Base-by-base conservation (phyloP, 2,329 filamentous ascomycete genomes). In the Xylariaceae sp. region DNA sequence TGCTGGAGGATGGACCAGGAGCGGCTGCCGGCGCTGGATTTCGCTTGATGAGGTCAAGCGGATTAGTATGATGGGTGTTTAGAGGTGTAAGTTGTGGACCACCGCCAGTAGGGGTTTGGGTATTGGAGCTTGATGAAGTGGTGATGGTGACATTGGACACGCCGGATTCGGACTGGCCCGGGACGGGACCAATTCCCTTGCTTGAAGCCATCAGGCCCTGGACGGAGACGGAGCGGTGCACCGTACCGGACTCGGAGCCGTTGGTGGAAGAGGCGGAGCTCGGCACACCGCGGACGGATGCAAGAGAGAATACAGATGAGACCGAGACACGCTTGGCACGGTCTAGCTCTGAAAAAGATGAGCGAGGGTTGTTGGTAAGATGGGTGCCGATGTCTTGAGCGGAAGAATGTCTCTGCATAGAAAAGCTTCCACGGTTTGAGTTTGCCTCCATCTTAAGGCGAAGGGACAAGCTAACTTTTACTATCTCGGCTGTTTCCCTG, bases 291-390 rank as follows among this genome's bases (percentile, higher is more conserved):
- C 79, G 79, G 48, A 76, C 81, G 6, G 86, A 88, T 42, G 82
- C 81, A 19, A 88, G 71, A 31, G 87, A 90, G 64, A 88, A 87
- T 46, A 89, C 73, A 1, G 88, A 92, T 7, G 86, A 89, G 54
- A 87, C 80, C 19, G 88, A 91, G 66, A 88, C 76, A 46, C 88
- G 83, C 63, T 89, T 87, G 42, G 75, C 59, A 5, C 48, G 45
- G 33, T 66, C 75, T 38, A 86, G 75, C 18, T 66, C 63, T 12
- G 78, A 78, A 53, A 75, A 68, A 12, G 80, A 80, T 17, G 75
- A 73, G 47, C 73, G 73, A 39, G 73, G 63, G 44, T 70, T 70
- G 56, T 75, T 66, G 45, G 78, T 70, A 39, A 76, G 66, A 59
- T 64, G 43, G 42, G 68, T 61, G 56, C 62, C 54, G 43, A 62